Evolutionary conservation across 495 filamentous ascomycete species (phyloP).

Genomic region (Penicillium soppii): DNA sequence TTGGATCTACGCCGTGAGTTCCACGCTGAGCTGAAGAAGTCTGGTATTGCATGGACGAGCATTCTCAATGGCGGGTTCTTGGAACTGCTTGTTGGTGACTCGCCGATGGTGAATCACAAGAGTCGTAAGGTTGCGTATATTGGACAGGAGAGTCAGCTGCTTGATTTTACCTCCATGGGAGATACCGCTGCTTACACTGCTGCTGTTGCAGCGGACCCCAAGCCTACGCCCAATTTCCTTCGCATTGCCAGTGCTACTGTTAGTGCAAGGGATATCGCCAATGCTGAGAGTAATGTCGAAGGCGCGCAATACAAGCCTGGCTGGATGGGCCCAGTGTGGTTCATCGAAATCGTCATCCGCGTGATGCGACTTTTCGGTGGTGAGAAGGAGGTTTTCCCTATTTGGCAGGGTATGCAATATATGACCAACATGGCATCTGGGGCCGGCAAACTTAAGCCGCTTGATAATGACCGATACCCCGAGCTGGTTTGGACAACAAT

Average conservation of each 20-base stretch:
- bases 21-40: constrained; percentile 1
- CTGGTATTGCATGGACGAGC: constrained; percentile 13
- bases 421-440: constrained; percentile 13
- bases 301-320: constrained; percentile 5
- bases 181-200: constrained; percentile 15
- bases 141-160: not conserved
- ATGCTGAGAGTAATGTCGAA: constrained; percentile 10
- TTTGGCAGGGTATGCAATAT: constrained; percentile 15
- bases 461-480: constrained; percentile 12
- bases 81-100: constrained; percentile 11
- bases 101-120: constrained; percentile 13
- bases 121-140: constrained; percentile 8
- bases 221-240: constrained; percentile 12
- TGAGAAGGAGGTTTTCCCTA: constrained; percentile 6
- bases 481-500: constrained; percentile 6
- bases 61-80: constrained; percentile 15
- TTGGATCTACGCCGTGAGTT: constrained; percentile 13
- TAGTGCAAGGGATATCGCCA: constrained; percentile 4
- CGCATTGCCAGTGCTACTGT: constrained; percentile 11
- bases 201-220: constrained; percentile 8
- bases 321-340: constrained; percentile 9
- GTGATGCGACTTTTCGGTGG: constrained; percentile 7
- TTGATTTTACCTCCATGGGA: constrained; percentile 12
- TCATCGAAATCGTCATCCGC: constrained; percentile 4
- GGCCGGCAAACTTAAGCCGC: constrained; percentile 6